A percentile compares a stretch with the other conserved stretches of the same genome.
These are phyloP conservation scores for Plasmodium relictum DNA, from an alignment of 169 alveolate genomes.

Conservation along the genomic window DNA sequence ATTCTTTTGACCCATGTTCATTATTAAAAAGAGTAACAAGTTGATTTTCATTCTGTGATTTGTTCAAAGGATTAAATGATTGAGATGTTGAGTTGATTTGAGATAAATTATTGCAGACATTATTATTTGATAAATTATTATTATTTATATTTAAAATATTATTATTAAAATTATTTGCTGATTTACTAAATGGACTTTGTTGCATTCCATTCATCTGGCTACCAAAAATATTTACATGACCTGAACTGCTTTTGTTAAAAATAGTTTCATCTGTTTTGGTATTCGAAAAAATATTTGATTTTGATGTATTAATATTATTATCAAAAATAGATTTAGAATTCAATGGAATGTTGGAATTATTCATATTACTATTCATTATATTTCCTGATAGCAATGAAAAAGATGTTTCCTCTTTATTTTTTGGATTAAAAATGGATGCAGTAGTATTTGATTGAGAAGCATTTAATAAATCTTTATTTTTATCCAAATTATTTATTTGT, in stretches of 20 bases:
- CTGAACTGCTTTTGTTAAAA: not conserved
- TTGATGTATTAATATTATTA: conserved; percentile 10
- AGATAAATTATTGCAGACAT: not conserved
- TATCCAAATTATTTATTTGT: not conserved
- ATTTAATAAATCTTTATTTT: conserved; percentile 1
- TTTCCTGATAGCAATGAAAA: conserved; percentile 17
- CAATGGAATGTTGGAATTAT: not conserved
- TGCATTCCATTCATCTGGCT: not conserved
- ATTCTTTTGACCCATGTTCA: conserved; percentile 70
- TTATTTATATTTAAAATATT: not conserved
- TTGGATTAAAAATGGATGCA: conserved; percentile 10
- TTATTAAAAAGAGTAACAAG: conserved; percentile 21
- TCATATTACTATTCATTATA: conserved; percentile 11
- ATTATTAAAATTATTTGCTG: not conserved
- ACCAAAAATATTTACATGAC: conserved; percentile 38
- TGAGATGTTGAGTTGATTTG: not conserved
- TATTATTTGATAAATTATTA: not conserved
- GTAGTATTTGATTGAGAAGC: not conserved
- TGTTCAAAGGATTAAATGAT: conserved; percentile 1
- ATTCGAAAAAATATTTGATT: conserved; percentile 33
- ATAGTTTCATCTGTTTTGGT: conserved; percentile 26
- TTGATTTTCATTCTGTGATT: conserved; percentile 6
- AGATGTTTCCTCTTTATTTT: conserved; percentile 4
- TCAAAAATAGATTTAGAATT: conserved; percentile 33
- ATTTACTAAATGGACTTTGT: conserved; percentile 30